Base-by-base conservation (phyloP, 257 asterid species). In the Solanum paucissectum region DNA sequence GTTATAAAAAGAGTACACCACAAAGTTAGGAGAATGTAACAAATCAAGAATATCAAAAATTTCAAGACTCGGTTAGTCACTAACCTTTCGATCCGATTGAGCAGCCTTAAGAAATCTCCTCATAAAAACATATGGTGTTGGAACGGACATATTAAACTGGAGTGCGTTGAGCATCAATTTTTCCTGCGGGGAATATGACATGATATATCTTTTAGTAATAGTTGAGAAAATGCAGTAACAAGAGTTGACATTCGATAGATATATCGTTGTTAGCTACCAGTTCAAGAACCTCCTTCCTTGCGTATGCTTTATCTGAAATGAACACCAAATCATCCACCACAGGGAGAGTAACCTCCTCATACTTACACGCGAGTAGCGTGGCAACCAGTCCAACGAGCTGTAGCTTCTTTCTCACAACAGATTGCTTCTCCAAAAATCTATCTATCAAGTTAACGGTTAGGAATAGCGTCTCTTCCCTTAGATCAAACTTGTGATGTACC, bases 401-500 rank as follows among this genome's bases (percentile, higher is more conserved):
- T 90, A 96, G 90, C 90, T 94, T 96, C 90, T 95, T 95, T 87
- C 98, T 90, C n/a, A 91, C 98, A 25, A 96, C 94, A 5, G 95
- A 87, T 91, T 97, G 98, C 89, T 91, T 95, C 76, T 90, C 98
- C 58, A 95, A 90, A 91, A 94, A 97, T 87, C 98, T 91, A 87
- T 97, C 98, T 12, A 95, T 97, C 68, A 97, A 86, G 83, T 95
- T 97, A 5, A 95, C 96, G 0, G 98, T 95, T 27, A 97, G 93
- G 87, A 92, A 97, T 40, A 97, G 74, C 0, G 99, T 94, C 94
- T 95, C 98, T 0, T 94, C 98, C 90, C 97, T 90, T 3, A 97
- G 96, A 64, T 95, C 98, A 10, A 95, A 95, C 92, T 97, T 97
- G 95, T 97, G 94, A 90, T 97, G 99, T 23, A 97, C 99, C 99